phyloP scores from a whole-genome alignment of 345 rosid genomes.

The Cardiospermum halicacabum region DNA sequence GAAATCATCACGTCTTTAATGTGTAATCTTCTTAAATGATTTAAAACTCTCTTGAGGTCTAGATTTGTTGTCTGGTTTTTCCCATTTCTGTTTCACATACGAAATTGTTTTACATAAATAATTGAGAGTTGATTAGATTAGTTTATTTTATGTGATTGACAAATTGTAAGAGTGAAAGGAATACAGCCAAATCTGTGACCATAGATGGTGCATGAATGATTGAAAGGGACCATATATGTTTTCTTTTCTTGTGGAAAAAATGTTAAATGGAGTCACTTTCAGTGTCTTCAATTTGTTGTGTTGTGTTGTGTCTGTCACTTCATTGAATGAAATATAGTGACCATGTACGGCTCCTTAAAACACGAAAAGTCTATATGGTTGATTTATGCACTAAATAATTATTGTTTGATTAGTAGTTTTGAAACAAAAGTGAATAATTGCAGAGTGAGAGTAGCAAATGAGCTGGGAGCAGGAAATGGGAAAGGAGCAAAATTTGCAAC shows the following conservation, averaged over 20 bases:
- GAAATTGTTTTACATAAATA: no score
- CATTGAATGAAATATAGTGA: not conserved
- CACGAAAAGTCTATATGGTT: no score
- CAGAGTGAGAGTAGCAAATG: slow-evolving; percentile 90
- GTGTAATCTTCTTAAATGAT: not conserved
- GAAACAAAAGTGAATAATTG: no score
- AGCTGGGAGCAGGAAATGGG: slow-evolving; percentile 88
- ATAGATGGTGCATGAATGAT: no score
- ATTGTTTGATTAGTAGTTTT: no score
- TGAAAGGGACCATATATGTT: no score
- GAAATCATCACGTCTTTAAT: not conserved
- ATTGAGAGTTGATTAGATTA: no score
- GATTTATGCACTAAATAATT: no score
- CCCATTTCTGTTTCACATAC: not conserved
- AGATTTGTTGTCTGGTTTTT: slow-evolving; percentile 1
- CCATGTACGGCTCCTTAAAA: no score
- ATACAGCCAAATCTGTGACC: no score
- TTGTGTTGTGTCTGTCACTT: not conserved
- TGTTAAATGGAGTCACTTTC: not conserved
- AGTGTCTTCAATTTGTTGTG: not conserved
- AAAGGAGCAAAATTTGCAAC: slow-evolving; percentile 82
- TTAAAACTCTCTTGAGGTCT: not conserved
- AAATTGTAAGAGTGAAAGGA: no score
- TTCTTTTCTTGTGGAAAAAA: not conserved
- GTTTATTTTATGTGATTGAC: no score